Evolutionary conservation across 345 rosid genomes (phyloP).

Genomic region (Gynandropsis gynandra): DNA sequence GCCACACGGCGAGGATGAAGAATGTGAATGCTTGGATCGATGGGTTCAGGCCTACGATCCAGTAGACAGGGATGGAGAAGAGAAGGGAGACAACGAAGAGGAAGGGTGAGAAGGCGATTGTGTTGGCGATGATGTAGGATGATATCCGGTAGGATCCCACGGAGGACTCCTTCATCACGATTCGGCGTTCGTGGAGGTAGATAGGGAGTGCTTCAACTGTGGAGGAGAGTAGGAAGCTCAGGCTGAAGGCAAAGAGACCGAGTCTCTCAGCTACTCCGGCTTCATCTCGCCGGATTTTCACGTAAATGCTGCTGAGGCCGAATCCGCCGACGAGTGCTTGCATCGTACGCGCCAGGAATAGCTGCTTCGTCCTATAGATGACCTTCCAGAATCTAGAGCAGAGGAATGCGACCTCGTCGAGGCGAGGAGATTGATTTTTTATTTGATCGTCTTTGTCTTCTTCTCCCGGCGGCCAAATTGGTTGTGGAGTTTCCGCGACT

Average conservation of each 20-base stretch:
- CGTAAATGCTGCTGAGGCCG: constrained; percentile 68
- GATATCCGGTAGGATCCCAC: constrained; percentile 72
- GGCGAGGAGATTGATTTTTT: constrained; percentile 12
- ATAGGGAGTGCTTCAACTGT: constrained; percentile 93
- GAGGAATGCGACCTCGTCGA: constrained; percentile 50
- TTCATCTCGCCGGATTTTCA: constrained; percentile 49
- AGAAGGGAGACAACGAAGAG: constrained; percentile 58
- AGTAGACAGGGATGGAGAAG: constrained; percentile 68
- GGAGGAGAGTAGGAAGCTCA: constrained; percentile 82
- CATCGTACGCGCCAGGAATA: constrained; percentile 74
- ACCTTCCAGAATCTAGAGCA: constrained; percentile 81
- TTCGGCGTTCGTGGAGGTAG: constrained; percentile 74
- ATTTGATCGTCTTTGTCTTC: constrained; percentile 17
- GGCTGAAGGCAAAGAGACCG: constrained; percentile 79
- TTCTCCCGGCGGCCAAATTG: constrained; percentile 32
- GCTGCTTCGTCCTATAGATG: constrained; percentile 73
- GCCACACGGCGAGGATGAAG: constrained; percentile 71
- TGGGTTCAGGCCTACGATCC: constrained; percentile 85
- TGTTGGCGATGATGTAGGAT: constrained; percentile 86
- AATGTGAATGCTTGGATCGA: constrained; percentile 50
- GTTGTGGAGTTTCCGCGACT: constrained; percentile 2
- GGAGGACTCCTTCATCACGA: constrained; percentile 83
- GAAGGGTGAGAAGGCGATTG: constrained; percentile 69
- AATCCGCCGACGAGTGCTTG: constrained; percentile 80
- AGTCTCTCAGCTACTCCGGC: constrained; percentile 64